phyloP scores from a whole-genome alignment of 345 rosid genomes.

The Melaleuca alternifolia region DNA sequence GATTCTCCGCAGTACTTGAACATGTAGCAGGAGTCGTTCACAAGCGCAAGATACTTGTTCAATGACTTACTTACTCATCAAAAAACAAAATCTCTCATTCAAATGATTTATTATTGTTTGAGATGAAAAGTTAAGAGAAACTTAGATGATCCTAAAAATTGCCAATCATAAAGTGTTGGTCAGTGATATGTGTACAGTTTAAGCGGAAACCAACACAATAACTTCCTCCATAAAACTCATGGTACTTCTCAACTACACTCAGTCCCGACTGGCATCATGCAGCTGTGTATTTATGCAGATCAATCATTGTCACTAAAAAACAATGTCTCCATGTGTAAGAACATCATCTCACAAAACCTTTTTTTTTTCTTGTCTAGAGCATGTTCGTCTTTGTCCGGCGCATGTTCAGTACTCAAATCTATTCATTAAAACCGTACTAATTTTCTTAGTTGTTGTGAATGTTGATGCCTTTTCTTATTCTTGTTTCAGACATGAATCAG shows the following conservation, averaged over 20 bases:
- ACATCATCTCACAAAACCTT: background rate
- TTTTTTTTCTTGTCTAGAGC: background rate
- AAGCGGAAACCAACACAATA: background rate
- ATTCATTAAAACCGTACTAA: background rate
- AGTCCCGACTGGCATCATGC: background rate
- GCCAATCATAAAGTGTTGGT: background rate
- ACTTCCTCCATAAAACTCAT: background rate
- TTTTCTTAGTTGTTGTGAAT: background rate
- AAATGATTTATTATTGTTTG: background rate
- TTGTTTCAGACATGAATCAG: background rate
- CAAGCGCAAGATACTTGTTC: background rate
- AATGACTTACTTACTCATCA: background rate
- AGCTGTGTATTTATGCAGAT: background rate
- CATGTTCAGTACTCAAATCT: background rate
- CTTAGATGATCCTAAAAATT: background rate
- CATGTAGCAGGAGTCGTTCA: background rate
- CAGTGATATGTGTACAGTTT: background rate
- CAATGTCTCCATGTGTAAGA: background rate
- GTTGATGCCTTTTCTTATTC: background rate
- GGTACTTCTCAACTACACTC: background rate
- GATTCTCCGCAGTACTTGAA: background rate
- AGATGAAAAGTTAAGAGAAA: background rate
- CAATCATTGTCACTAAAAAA: background rate
- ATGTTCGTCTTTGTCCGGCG: background rate
- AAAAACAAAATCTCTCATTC: background rate